Percentiles rank a stretch among this genome's conserved stretches.
Evolutionary conservation across 768 basidiomycete genomes (phyloP).

Genomic region (Rhizopogon vinicolor): DNA sequence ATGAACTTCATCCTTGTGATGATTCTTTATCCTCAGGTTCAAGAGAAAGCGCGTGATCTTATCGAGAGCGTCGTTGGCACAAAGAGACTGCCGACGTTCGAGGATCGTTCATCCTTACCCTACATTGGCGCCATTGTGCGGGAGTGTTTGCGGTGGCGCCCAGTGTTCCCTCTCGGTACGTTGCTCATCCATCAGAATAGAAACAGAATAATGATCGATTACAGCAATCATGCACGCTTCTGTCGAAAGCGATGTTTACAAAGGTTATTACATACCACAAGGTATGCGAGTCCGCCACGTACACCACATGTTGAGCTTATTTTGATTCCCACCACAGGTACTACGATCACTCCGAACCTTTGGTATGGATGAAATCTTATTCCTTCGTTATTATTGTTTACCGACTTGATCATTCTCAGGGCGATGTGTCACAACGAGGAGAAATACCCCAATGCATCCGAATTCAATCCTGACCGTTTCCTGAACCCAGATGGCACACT

Average conservation of each 20-base stretch:
- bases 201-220: neutral
- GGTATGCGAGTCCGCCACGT: neutral
- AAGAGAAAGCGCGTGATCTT: slow-evolving; percentile 7
- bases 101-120: slow-evolving; percentile 7
- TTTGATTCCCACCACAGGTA: neutral
- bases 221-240: neutral
- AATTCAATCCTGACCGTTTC: slow-evolving; percentile 33
- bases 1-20: slow-evolving; percentile 10
- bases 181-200: neutral
- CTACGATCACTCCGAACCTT: neutral
- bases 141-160: slow-evolving; percentile 4
- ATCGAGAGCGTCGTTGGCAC: slow-evolving; percentile 8
- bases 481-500: slow-evolving; percentile 6
- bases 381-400: neutral
- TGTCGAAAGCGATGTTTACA: neutral
- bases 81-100: slow-evolving; percentile 6
- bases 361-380: neutral
- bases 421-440: slow-evolving; percentile 18
- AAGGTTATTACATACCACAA: slow-evolving; percentile 1
- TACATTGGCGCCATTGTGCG: slow-evolving; percentile 10
- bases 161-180: neutral
- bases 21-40: slow-evolving; percentile 6
- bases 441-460: slow-evolving; percentile 33
- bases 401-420: slow-evolving; percentile 7
- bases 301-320: neutral